Conservation (phyloP, 2,329 filamentous ascomycete genomes). For the Coniochaeta ligniaria region DNA sequence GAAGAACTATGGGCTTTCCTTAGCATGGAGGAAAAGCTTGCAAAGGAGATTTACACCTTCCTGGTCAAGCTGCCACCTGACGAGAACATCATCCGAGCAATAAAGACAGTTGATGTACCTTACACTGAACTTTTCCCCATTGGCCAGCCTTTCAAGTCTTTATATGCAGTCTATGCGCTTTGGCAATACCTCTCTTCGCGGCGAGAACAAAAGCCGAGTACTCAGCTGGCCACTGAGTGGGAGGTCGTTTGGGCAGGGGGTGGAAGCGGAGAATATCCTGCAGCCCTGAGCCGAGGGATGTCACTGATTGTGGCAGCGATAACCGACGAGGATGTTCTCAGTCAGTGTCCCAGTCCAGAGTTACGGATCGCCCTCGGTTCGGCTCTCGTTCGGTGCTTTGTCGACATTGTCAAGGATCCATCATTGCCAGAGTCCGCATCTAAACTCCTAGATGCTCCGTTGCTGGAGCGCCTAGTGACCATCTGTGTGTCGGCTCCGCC, state of each 20-base stretch:
- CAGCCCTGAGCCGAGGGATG: conserved; percentile 34
- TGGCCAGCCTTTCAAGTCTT: conserved; percentile 61
- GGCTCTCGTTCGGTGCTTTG: conserved; percentile 49
- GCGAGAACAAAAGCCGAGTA: conserved; percentile 8
- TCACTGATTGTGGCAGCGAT: conserved; percentile 53
- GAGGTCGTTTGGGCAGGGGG: background rate
- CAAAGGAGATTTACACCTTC: conserved; percentile 65
- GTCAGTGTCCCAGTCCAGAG: conserved; percentile 31
- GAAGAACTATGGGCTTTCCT: conserved; percentile 77
- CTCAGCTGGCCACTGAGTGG: conserved; percentile 12
- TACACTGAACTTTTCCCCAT: conserved; percentile 60
- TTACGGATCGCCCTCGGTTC: conserved; percentile 42
- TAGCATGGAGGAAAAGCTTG: conserved; percentile 62
- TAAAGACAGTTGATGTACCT: conserved; percentile 45
- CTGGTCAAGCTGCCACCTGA: conserved; percentile 64
- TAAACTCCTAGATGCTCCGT: conserved; percentile 14
- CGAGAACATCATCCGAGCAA: conserved; percentile 49
- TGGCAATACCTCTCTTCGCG: conserved; percentile 48
- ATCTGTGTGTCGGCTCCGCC: conserved; percentile 17
- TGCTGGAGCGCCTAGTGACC: conserved; percentile 22
- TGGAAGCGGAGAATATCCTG: conserved; percentile 4
- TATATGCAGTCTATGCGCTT: conserved; percentile 67
- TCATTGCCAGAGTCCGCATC: conserved; percentile 9
- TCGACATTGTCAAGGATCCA: conserved; percentile 39
- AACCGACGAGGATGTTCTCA: conserved; percentile 46